Conservation (phyloP, 805 yeast genomes). For the Nakazawaea ishiwadae region DNA sequence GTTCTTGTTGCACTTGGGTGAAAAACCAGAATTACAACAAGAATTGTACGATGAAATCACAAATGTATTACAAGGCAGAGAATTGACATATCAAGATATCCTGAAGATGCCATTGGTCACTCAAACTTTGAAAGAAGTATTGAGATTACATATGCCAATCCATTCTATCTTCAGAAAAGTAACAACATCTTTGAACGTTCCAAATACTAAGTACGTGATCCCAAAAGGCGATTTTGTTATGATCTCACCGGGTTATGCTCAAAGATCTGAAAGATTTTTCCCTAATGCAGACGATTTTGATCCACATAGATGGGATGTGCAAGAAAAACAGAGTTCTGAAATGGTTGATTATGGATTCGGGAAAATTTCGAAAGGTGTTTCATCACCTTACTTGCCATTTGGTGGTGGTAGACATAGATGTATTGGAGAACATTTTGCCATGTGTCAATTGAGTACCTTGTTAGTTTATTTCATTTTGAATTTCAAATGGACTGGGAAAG, state of each 20-base stretch:
- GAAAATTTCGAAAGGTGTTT: conserved; percentile 90
- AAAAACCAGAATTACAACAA: conserved; percentile 79
- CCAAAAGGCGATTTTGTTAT: conserved; percentile 87
- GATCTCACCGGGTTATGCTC: conserved; percentile 92
- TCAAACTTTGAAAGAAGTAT: conserved; percentile 84
- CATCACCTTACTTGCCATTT: conserved; percentile 93
- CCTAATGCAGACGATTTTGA: conserved; percentile 68
- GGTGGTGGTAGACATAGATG: conserved; percentile 99
- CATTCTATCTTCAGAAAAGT: conserved; percentile 96
- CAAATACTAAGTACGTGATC: conserved; percentile 66
- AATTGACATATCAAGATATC: conserved; percentile 75
- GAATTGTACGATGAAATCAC: conserved; percentile 73
- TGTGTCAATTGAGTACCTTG: conserved; percentile 84
- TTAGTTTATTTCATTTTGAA: conserved; percentile 73
- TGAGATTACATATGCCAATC: conserved; percentile 93
- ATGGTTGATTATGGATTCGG: conserved; percentile 93
- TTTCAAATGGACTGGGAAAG: conserved; percentile 66
- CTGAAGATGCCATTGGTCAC: conserved; percentile 81
- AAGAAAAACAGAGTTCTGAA: conserved; percentile 30
- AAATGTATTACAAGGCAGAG: conserved; percentile 54
- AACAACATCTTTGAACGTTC: conserved; percentile 69
- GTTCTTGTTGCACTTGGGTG: conserved; percentile 89
- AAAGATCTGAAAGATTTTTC: conserved; percentile 71
- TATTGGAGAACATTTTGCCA: conserved; percentile 98
- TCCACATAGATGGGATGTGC: conserved; percentile 82